These are phyloP conservation scores for Shiraia bambusicola DNA, from an alignment of 2,329 filamentous ascomycete genomes.

Conservation along the genomic window DNA sequence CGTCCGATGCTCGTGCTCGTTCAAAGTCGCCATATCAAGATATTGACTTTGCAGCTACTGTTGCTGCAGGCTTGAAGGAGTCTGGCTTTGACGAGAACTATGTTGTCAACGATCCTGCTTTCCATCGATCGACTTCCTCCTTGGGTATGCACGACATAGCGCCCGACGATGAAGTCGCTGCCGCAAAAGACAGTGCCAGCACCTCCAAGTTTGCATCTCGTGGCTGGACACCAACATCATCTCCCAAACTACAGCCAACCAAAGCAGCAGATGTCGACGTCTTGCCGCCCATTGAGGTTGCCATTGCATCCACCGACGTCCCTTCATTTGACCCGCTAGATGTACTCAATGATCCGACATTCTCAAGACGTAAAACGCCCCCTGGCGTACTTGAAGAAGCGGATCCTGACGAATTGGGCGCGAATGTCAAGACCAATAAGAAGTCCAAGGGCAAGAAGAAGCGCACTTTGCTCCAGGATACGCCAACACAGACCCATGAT, in stretches of 20 bases:
- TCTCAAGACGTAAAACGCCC: constrained; percentile 37
- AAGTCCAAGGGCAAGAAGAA: constrained; percentile 51
- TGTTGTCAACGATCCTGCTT: constrained; percentile 47
- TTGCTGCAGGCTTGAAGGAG: constrained; percentile 50
- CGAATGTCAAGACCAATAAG: constrained; percentile 45
- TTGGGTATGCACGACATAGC: constrained; percentile 28
- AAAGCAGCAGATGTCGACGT: constrained; percentile 23
- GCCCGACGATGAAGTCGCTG: constrained; percentile 37
- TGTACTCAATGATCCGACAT: constrained; percentile 40
- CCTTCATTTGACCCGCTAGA: constrained; percentile 43
- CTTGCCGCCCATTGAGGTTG: constrained; percentile 38
- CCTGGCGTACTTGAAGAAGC: constrained; percentile 39
- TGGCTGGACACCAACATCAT: constrained; percentile 34
- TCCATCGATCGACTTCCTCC: constrained; percentile 35
- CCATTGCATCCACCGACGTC: constrained; percentile 33
- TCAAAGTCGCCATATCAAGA: constrained; percentile 37
- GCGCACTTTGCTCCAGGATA: constrained; percentile 13
- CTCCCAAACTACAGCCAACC: constrained; percentile 24
- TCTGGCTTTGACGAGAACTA: constrained; percentile 51
- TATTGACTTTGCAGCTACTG: constrained; percentile 51
- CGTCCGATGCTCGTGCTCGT: constrained; percentile 16
- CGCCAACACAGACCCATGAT: background rate
- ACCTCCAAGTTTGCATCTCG: constrained; percentile 35
- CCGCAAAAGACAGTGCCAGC: constrained; percentile 30
- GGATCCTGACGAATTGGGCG: constrained; percentile 39